phyloP scores from a whole-genome alignment of 2,329 filamentous ascomycete species.

The Calonectria fujianensis region DNA sequence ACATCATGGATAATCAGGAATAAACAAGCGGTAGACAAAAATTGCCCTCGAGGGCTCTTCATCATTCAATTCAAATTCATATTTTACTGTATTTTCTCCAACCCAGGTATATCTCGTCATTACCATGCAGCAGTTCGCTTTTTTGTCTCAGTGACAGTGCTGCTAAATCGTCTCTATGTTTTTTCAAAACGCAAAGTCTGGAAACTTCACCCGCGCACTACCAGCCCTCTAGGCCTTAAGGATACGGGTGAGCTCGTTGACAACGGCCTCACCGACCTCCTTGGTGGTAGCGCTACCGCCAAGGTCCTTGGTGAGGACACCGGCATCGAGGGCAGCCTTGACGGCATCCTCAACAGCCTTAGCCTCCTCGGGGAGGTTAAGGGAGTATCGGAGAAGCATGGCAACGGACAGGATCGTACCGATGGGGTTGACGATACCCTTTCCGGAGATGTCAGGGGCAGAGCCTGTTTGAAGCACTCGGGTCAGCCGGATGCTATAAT shows the following conservation, averaged over 20 bases:
- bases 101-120: not conserved
- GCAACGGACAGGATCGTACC: conserved; percentile 93
- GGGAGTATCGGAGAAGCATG: conserved; percentile 97
- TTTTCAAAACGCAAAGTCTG: conserved; percentile 37
- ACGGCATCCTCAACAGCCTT: conserved; percentile 88
- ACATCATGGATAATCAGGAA: not conserved
- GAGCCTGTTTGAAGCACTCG: conserved; percentile 40
- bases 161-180: conserved; percentile 10
- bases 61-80: conserved; percentile 25
- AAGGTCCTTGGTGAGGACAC: conserved; percentile 88
- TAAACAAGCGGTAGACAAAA: not conserved
- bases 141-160: conserved; percentile 1
- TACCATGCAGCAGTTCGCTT: conserved; percentile 15
- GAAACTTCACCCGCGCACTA: not conserved
- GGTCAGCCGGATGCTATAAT: conserved; percentile 24
- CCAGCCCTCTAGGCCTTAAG: conserved; percentile 66
- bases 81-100: conserved; percentile 32
- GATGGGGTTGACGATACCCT: conserved; percentile 91
- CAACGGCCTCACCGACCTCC: conserved; percentile 87
- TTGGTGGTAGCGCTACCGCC: conserved; percentile 83
- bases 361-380: conserved; percentile 86
- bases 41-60: conserved; percentile 5
- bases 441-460: conserved; percentile 84
- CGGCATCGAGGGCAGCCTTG: conserved; percentile 84
- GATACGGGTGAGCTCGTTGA: conserved; percentile 80